A percentile compares a stretch with the other conserved stretches of the same genome.
These are phyloP conservation scores for Daldinia vernicosa DNA, from an alignment of 495 filamentous ascomycete genomes.

Conservation along the genomic window DNA sequence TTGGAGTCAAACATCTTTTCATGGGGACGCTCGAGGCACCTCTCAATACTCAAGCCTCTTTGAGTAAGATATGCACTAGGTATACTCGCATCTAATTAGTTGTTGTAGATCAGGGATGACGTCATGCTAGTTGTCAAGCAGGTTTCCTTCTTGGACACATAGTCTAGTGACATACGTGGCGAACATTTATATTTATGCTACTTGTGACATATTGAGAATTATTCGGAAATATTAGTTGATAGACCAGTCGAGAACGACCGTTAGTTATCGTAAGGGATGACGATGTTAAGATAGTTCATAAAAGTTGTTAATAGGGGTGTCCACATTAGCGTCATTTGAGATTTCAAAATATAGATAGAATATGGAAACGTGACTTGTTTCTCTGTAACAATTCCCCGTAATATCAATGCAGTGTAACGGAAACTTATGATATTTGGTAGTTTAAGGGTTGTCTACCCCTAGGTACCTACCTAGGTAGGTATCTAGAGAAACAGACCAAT, in stretches of 20 bases:
- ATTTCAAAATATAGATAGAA: background rate
- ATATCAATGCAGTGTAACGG: background rate
- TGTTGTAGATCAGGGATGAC: constrained; percentile 25
- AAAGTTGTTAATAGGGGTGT: background rate
- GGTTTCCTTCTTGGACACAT: constrained; percentile 27
- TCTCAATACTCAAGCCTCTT: background rate
- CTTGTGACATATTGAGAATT: background rate
- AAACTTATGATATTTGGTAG: background rate
- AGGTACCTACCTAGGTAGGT: too few relatives aligned
- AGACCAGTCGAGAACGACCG: background rate
- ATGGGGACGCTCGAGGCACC: background rate
- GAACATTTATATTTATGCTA: constrained; percentile 12
- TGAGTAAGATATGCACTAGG: constrained; percentile 17
- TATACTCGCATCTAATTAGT: constrained; percentile 35
- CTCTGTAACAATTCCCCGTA: background rate
- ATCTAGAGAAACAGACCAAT: background rate
- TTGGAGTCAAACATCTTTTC: background rate
- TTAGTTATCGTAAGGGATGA: background rate
- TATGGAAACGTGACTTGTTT: background rate
- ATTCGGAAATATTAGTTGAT: background rate
- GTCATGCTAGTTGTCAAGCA: constrained; percentile 40
- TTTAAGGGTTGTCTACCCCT: background rate
- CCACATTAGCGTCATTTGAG: background rate
- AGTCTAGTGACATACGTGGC: constrained; percentile 31
- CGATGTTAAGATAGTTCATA: background rate